Conservation (phyloP, 2,329 filamentous ascomycete species). For the Grosmannia clavigera region DNA sequence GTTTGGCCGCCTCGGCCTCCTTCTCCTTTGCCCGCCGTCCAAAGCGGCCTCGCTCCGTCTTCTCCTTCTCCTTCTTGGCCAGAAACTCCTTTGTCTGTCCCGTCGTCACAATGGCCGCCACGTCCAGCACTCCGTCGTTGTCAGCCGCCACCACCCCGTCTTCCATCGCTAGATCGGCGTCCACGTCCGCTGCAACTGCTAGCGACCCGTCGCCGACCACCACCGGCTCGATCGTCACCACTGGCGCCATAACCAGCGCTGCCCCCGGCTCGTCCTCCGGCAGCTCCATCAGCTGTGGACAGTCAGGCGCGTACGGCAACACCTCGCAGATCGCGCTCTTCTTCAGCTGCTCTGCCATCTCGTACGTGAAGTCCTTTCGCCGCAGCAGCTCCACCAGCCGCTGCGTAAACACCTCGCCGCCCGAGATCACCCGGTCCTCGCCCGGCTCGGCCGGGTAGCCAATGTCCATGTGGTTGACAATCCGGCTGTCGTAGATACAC, state of each 20-base stretch:
- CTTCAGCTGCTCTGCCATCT: slow-evolving; percentile 62
- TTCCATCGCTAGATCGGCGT: slow-evolving; percentile 22
- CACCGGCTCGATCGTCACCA: slow-evolving; percentile 9
- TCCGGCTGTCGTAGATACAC: slow-evolving; percentile 70
- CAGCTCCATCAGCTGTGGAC: slow-evolving; percentile 33
- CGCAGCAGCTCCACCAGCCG: slow-evolving; percentile 55
- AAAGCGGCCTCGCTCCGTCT: slow-evolving; percentile 49
- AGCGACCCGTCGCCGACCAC: slow-evolving; percentile 10
- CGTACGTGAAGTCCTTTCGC: slow-evolving; percentile 43
- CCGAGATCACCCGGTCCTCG: slow-evolving; percentile 42
- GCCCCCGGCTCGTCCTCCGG: slow-evolving; percentile 25
- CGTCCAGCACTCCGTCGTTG: slow-evolving; percentile 63
- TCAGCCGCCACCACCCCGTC: slow-evolving; percentile 27
- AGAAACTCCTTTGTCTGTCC: slow-evolving; percentile 74
- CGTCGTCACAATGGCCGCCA: slow-evolving; percentile 72
- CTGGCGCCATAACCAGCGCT: slow-evolving; percentile 7
- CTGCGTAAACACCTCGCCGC: slow-evolving; percentile 77
- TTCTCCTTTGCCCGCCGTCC: slow-evolving; percentile 50
- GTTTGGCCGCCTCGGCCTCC: slow-evolving; percentile 44
- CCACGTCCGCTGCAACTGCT: slow-evolving; percentile 19
- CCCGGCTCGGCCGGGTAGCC: slow-evolving; percentile 38
- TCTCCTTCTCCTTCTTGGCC: slow-evolving; percentile 72
- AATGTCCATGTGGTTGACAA: slow-evolving; percentile 55
- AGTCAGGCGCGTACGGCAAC: slow-evolving; percentile 39
- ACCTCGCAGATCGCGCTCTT: slow-evolving; percentile 55